Evolutionary conservation across 208 protist genomes (phyloP).

Genomic region (Acanthamoeba healyi): DNA sequence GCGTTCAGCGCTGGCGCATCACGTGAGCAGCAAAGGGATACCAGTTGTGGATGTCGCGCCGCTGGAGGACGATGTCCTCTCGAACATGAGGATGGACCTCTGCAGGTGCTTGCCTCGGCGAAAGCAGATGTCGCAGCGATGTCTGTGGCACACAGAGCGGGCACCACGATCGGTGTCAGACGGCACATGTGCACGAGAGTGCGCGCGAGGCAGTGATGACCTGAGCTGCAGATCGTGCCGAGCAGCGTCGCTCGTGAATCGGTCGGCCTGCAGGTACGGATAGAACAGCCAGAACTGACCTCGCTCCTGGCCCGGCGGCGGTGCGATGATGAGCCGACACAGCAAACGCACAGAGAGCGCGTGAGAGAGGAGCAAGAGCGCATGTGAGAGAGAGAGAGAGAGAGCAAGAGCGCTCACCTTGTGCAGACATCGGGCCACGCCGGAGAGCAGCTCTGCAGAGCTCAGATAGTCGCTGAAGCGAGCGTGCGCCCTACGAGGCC

Average conservation of each 20-base stretch:
- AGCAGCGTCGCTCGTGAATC: neutral
- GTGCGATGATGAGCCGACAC: too few relatives aligned
- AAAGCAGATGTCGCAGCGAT: slow-evolving; percentile 17
- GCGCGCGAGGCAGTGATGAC: neutral
- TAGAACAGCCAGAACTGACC: slow-evolving; percentile 43
- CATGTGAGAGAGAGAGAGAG: too few relatives aligned
- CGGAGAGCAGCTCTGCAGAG: neutral
- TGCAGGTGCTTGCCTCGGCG: neutral
- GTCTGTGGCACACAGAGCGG: neutral
- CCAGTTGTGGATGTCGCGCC: too few relatives aligned
- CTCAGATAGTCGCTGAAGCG: slow-evolving; percentile 2
- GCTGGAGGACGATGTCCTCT: too few relatives aligned
- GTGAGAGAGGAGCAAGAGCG: too few relatives aligned
- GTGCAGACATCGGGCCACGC: neutral
- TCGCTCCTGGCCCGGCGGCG: neutral
- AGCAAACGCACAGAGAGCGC: neutral
- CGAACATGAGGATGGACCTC: slow-evolving; percentile 8
- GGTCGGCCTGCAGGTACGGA: neutral
- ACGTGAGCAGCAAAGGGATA: too few relatives aligned
- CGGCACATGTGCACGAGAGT: too few relatives aligned
- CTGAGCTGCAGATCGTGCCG: neutral
- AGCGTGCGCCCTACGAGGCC: neutral
- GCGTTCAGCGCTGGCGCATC: too few relatives aligned
- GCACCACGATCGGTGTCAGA: too few relatives aligned
- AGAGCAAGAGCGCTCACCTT: neutral